Conservation (phyloP, 164 flowering plant species). For the Macadamia integrifolia region DNA sequence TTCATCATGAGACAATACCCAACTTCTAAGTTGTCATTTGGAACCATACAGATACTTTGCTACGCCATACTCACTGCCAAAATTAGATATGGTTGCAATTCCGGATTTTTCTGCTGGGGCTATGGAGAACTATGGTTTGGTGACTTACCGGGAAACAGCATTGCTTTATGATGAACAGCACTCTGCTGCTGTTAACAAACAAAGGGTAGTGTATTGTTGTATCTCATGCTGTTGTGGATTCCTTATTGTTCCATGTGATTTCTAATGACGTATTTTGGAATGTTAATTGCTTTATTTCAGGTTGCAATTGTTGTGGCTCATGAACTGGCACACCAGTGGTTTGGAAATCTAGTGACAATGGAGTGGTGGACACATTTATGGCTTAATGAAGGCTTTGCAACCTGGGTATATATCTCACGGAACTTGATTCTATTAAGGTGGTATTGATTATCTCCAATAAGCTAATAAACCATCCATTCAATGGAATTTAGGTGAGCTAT, state of each 20-base stretch:
- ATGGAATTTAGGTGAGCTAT: slow-evolving; percentile 68
- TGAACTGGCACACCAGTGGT: slow-evolving; percentile 99
- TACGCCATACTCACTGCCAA: slow-evolving; percentile 82
- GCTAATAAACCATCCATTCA: not conserved
- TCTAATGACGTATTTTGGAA: not conserved
- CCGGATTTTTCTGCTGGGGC: slow-evolving; percentile 99
- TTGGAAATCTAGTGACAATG: slow-evolving; percentile 99
- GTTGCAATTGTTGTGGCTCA: slow-evolving; percentile 93
- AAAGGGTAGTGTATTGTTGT: slow-evolving; percentile 47
- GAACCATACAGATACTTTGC: slow-evolving; percentile 63
- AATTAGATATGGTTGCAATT: slow-evolving; percentile 94
- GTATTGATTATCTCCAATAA: not conserved
- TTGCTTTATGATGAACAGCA: slow-evolving; percentile 88
- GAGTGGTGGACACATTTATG: slow-evolving; percentile 99
- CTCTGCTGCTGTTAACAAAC: slow-evolving; percentile 91
- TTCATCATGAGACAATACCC: not conserved
- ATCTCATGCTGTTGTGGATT: not conserved
- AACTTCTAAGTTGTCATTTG: slow-evolving; percentile 4
- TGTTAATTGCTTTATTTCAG: slow-evolving; percentile 30
- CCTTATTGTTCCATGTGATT: not conserved
- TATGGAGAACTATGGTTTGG: slow-evolving; percentile 98
- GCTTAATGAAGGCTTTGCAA: slow-evolving; percentile 99
- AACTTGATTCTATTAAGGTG: not conserved
- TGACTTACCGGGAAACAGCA: slow-evolving; percentile 89
- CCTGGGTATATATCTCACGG: slow-evolving; percentile 72